phyloP scores from a whole-genome alignment of 106 monocot genomes.

The Phalaenopsis aphrodite region DNA sequence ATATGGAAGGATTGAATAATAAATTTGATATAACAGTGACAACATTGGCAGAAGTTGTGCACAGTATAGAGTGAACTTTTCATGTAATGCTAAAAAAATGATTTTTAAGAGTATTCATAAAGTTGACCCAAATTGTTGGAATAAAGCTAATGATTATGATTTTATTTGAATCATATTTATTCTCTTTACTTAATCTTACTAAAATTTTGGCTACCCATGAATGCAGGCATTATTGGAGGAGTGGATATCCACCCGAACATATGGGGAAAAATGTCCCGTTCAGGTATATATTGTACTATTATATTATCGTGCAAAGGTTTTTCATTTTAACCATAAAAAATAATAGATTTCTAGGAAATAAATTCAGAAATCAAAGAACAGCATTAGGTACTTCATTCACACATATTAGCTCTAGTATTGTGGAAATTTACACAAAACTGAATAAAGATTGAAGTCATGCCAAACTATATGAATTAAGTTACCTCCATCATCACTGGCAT shows the following conservation, averaged over 20 bases:
- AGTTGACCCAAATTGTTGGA: not conserved
- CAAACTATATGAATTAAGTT: too few relatives aligned
- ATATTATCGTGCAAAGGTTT: not conserved
- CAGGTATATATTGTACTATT: constrained; percentile 46
- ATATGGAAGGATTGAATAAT: not conserved
- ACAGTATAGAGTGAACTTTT: not conserved
- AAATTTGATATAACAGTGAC: not conserved
- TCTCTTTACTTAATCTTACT: not conserved
- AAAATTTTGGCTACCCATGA: not conserved
- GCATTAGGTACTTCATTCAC: too few relatives aligned
- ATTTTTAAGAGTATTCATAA: not conserved
- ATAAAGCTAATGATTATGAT: not conserved
- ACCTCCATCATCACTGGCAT: too few relatives aligned
- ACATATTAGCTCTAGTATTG: too few relatives aligned
- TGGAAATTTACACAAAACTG: too few relatives aligned
- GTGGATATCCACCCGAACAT: constrained; percentile 88
- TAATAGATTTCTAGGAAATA: too few relatives aligned
- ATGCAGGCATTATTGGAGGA: constrained; percentile 93
- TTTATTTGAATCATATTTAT: not conserved
- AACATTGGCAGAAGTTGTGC: not conserved
- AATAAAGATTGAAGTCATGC: too few relatives aligned
- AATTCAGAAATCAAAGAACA: too few relatives aligned
- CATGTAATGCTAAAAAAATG: not conserved
- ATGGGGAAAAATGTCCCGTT: constrained; percentile 55
- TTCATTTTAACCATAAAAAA: too few relatives aligned